Percentiles rank a stretch among this genome's conserved stretches.
phyloP scores from a whole-genome alignment of 2,329 filamentous ascomycete genomes.

The Ascochyta lentis region DNA sequence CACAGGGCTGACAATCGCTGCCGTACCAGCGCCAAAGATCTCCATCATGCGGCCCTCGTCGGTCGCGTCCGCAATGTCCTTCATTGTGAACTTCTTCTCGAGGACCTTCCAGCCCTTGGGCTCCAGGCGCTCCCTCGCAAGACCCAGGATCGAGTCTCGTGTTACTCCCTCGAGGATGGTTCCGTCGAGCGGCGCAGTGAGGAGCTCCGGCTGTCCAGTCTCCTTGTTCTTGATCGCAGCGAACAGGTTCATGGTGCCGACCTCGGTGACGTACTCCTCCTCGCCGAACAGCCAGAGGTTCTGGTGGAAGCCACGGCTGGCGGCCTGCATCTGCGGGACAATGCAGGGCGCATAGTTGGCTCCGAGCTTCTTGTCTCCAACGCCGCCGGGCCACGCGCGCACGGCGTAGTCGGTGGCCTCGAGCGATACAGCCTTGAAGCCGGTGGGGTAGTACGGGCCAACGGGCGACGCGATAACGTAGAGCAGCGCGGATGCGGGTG shows the following conservation, averaged over 20 bases:
- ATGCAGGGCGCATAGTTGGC: slow-evolving; percentile 99
- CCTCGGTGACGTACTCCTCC: slow-evolving; percentile 95
- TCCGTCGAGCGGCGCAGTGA: slow-evolving; percentile 95
- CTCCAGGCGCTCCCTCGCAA: slow-evolving; percentile 81
- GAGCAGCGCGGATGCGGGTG: slow-evolving; percentile 89
- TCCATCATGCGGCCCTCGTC: slow-evolving; percentile 87
- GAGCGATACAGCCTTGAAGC: slow-evolving; percentile 95
- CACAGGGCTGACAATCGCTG: slow-evolving; percentile 91
- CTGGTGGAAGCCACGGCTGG: slow-evolving; percentile 92
- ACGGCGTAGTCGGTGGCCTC: slow-evolving; percentile 97
- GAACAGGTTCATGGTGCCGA: slow-evolving; percentile 99
- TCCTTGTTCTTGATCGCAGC: slow-evolving; percentile 82
- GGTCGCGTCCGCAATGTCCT: slow-evolving; percentile 79
- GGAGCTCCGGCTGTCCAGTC: slow-evolving; percentile 87
- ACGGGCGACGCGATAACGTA: slow-evolving; percentile 97
- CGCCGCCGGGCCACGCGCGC: slow-evolving; percentile 95
- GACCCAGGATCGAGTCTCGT: slow-evolving; percentile 83
- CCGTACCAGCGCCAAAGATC: slow-evolving; percentile 92
- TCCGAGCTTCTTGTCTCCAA: slow-evolving; percentile 97
- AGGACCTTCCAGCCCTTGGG: slow-evolving; percentile 87
- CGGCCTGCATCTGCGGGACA: slow-evolving; percentile 91
- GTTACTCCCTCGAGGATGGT: slow-evolving; percentile 97
- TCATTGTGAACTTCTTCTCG: slow-evolving; percentile 93
- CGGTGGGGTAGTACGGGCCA: slow-evolving; percentile 96
- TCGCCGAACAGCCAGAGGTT: slow-evolving; percentile 98